Evolutionary conservation across 192 early-diverging fungal genomes (phyloP).

Genomic region (Backusella tuberculispora): DNA sequence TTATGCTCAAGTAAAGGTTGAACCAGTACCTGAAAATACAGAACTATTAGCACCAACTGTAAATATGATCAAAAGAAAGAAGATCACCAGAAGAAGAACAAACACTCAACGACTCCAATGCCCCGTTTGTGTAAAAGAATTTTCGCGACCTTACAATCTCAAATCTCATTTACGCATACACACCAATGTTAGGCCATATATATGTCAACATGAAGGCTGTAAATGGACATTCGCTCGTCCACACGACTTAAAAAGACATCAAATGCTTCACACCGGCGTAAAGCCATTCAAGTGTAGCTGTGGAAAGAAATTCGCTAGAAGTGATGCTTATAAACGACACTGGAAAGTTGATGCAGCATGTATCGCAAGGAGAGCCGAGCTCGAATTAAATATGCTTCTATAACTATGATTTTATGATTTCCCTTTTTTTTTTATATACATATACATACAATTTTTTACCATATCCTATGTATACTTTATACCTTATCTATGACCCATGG

Average conservation of each 20-base stretch:
- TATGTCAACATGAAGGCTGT: slow-evolving; percentile 60
- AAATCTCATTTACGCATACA: slow-evolving; percentile 76
- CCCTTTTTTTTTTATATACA: neutral
- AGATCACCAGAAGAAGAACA: slow-evolving; percentile 2
- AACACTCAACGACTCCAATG: slow-evolving; percentile 5
- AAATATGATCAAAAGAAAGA: neutral
- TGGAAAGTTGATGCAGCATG: slow-evolving; percentile 19
- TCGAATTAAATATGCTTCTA: neutral
- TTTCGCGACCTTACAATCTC: slow-evolving; percentile 76
- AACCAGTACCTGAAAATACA: neutral
- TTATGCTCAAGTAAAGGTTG: neutral
- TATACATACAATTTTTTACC: neutral
- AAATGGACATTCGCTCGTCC: slow-evolving; percentile 63
- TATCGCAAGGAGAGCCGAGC: neutral
- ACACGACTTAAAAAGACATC: slow-evolving; percentile 76
- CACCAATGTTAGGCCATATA: slow-evolving; percentile 72
- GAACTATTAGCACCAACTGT: neutral
- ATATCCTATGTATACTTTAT: neutral
- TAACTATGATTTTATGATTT: neutral
- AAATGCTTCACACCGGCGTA: slow-evolving; percentile 71
- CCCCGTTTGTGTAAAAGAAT: slow-evolving; percentile 36
- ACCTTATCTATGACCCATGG: neutral
- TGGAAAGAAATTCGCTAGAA: slow-evolving; percentile 75
- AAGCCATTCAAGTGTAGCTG: slow-evolving; percentile 81
- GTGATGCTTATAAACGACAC: slow-evolving; percentile 73